A percentile compares a stretch with the other conserved stretches of the same genome.
These are phyloP conservation scores for Paraurostyla sp. DNA, from an alignment of 73 alveolate species.

Conservation along the genomic window DNA sequence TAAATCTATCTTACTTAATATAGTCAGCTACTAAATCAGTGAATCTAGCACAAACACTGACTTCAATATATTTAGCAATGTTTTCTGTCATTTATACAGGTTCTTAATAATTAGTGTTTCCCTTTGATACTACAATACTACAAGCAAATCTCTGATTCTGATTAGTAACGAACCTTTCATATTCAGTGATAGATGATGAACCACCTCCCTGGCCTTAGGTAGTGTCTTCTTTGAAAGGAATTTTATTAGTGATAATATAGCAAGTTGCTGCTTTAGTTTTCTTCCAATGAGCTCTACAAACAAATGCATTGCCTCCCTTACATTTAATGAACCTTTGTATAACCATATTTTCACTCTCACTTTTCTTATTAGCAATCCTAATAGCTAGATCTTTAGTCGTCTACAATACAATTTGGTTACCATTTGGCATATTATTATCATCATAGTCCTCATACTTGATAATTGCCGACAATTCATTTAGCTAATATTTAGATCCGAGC, in stretches of 20 bases:
- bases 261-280: slow-evolving; percentile 78
- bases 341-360: slow-evolving; percentile 77
- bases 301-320: slow-evolving; percentile 88
- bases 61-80: slow-evolving; percentile 79
- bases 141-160: slow-evolving; percentile 71
- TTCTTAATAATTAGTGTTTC: slow-evolving; percentile 84
- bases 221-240: slow-evolving; percentile 71
- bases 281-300: slow-evolving; percentile 88
- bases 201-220: slow-evolving; percentile 64
- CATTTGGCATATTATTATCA: slow-evolving; percentile 66
- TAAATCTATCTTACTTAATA: slow-evolving; percentile 53
- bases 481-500: slow-evolving; percentile 72
- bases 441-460: slow-evolving; percentile 72
- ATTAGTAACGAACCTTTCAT: slow-evolving; percentile 75
- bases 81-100: slow-evolving; percentile 74
- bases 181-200: not conserved
- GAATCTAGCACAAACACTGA: slow-evolving; percentile 77
- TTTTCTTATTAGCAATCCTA: slow-evolving; percentile 67
- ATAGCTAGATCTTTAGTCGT: slow-evolving; percentile 83
- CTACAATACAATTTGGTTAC: slow-evolving; percentile 71
- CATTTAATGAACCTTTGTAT: slow-evolving; percentile 86
- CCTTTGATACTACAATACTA: slow-evolving; percentile 78
- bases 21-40: slow-evolving; percentile 85
- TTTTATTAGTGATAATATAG: slow-evolving; percentile 86
- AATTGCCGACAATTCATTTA: slow-evolving; percentile 84